Evolutionary conservation across 2,329 filamentous ascomycete genomes (phyloP), one percentile per base, ranked within the genome.

Genomic region (Exserohilum rostratum): DNA sequence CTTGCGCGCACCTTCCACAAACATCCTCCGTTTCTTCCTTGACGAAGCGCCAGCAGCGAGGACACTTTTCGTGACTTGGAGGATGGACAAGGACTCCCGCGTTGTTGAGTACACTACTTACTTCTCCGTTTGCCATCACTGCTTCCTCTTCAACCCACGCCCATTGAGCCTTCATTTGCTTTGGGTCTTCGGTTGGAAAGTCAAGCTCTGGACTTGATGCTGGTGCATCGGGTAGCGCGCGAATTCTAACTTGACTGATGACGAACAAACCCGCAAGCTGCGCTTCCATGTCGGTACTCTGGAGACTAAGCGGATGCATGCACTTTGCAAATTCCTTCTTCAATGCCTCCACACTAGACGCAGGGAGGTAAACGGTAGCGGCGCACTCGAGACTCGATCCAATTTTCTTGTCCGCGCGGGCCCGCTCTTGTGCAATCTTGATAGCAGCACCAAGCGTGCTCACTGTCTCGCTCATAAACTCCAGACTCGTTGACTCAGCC

Each of bases 1-100:
- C 85, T 11, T 85, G 82, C 27, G 87, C 85, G 72, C 93, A 98
- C 69, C 91, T 81, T 44, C 75, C 76, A 74, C 93, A 98, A 15
- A 96, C 77, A 34, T 78, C 74, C 15, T 89, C 85, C 63, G 88
- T 82, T 43, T 77, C 76, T n/a, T 83, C 79, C n/a, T 89, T 87
- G 20, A 89, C 82, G 73, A 91, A 96, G 58, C 89, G 85, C 95
- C 95, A 99, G 77, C 95, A 99, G 46, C 95, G 82, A 0, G 85
- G 82, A 72, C 95, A 99, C 75, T 98, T 99, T 42, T 81, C 77
- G 11, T 78, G 75, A 12, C 73, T 72, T 0, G 87, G 82, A 9
- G 82, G 76, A 43, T 73, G 56, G 5, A 79, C 69, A 34, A 66
- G 60, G 18, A 66, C 73, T 49, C 30, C 67, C 39, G 57, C 71